phyloP scores from a whole-genome alignment of 1,139 yeast species.

The Meyerozyma guilliermondii region DNA sequence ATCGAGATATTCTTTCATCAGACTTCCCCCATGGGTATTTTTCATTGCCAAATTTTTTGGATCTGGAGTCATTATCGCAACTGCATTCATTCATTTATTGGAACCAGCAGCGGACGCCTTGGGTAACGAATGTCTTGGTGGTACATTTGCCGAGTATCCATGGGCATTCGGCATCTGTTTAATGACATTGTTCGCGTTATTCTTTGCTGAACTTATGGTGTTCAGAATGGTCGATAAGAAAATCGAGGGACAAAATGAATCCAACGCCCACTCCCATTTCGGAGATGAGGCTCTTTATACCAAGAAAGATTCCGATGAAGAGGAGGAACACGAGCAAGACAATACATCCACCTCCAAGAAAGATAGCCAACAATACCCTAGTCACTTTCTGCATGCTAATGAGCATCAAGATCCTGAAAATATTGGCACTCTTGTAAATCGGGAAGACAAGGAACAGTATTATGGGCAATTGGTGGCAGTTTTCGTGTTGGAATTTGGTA shows the following conservation, averaged over 20 bases:
- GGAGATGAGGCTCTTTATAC: slow-evolving; percentile 35
- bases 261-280: slow-evolving; percentile 46
- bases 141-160: slow-evolving; percentile 51
- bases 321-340: slow-evolving; percentile 11
- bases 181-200: slow-evolving; percentile 45
- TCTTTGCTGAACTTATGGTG: slow-evolving; percentile 53
- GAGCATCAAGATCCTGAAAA: slow-evolving; percentile 42
- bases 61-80: slow-evolving; percentile 87
- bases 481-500: slow-evolving; percentile 34
- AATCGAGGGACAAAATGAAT: slow-evolving; percentile 9
- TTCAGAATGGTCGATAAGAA: slow-evolving; percentile 45
- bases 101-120: slow-evolving; percentile 69
- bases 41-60: slow-evolving; percentile 81
- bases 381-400: slow-evolving; percentile 44
- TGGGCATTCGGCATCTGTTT: slow-evolving; percentile 64
- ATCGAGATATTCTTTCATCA: slow-evolving; percentile 47
- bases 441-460: slow-evolving; percentile 26
- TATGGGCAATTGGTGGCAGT: slow-evolving; percentile 40
- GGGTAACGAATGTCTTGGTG: slow-evolving; percentile 49
- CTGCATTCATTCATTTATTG: slow-evolving; percentile 80
- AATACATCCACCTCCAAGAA: not conserved
- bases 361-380: slow-evolving; percentile 24
- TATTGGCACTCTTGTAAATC: slow-evolving; percentile 33
- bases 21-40: slow-evolving; percentile 57
- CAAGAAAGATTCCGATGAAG: slow-evolving; percentile 16